Conservation (phyloP, 2,329 filamentous ascomycete species). For the Teratosphaeria epicoccoides region DNA sequence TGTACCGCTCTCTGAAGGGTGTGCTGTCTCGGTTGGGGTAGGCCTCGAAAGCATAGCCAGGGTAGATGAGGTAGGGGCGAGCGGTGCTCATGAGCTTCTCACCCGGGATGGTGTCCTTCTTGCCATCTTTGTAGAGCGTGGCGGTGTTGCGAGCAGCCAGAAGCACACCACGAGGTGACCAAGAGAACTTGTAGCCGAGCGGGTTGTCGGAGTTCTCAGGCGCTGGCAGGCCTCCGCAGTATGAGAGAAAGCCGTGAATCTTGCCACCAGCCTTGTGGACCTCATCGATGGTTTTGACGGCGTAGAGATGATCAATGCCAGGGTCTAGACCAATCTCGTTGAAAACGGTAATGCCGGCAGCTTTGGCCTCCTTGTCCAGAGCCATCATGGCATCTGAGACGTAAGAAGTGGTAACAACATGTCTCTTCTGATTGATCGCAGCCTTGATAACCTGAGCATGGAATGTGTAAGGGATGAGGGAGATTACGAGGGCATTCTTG, state of each 20-base stretch:
- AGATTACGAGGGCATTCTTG: conserved; percentile 49
- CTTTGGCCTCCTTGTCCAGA: conserved; percentile 71
- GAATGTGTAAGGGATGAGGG: conserved; percentile 81
- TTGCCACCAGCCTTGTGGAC: conserved; percentile 84
- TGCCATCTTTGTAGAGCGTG: conserved; percentile 69
- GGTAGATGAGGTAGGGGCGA: conserved; percentile 85
- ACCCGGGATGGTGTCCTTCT: conserved; percentile 45
- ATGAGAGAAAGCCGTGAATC: conserved; percentile 69
- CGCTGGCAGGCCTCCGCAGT: conserved; percentile 65
- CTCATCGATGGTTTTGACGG: conserved; percentile 75
- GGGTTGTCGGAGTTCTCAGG: conserved; percentile 75
- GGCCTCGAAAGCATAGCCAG: conserved; percentile 77
- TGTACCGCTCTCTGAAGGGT: conserved; percentile 76
- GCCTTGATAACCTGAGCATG: conserved; percentile 85
- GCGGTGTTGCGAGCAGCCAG: conserved; percentile 80
- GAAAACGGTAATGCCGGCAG: conserved; percentile 91
- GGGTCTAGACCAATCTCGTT: conserved; percentile 82
- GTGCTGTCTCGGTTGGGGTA: conserved; percentile 92
- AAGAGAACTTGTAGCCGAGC: conserved; percentile 84
- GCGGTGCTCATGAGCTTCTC: conserved; percentile 63
- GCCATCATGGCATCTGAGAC: conserved; percentile 87
- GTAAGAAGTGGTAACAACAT: conserved; percentile 92
- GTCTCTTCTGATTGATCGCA: conserved; percentile 85
- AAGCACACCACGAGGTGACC: conserved; percentile 68
- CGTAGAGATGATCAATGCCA: conserved; percentile 66